Evolutionary conservation across 1,284 basidiomycete species (phyloP).

Genomic region (Cryptococcus sp.): DNA sequence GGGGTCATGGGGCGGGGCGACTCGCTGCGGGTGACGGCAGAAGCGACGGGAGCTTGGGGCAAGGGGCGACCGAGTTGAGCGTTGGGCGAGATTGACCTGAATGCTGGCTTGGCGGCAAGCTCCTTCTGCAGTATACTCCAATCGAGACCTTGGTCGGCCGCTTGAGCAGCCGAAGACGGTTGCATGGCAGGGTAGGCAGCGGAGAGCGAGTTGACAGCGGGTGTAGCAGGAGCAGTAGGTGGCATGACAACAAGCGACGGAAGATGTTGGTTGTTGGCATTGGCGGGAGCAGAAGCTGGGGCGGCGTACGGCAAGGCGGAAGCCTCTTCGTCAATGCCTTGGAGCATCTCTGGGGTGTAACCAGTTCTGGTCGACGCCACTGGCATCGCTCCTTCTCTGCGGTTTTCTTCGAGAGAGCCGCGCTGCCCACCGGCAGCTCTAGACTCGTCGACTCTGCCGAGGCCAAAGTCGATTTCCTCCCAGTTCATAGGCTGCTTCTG

Average conservation of each 20-base stretch:
- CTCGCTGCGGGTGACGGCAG: neutral
- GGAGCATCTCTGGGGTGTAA: slow-evolving; percentile 10
- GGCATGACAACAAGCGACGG: slow-evolving; percentile 36
- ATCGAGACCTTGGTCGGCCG: slow-evolving; percentile 28
- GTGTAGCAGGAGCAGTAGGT: slow-evolving; percentile 36
- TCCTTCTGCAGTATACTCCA: slow-evolving; percentile 41
- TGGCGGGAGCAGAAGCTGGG: slow-evolving; percentile 22
- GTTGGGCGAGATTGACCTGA: slow-evolving; percentile 46
- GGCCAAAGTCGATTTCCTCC: slow-evolving; percentile 54
- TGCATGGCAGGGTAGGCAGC: slow-evolving; percentile 25
- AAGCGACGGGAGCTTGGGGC: neutral
- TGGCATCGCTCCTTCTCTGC: slow-evolving; percentile 21
- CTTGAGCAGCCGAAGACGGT: slow-evolving; percentile 17
- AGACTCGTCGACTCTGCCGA: slow-evolving; percentile 48
- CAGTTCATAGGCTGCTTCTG: slow-evolving; percentile 35
- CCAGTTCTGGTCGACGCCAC: slow-evolving; percentile 24
- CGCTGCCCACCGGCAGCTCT: slow-evolving; percentile 6
- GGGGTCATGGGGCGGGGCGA: slow-evolving; percentile 15
- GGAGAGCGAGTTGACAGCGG: slow-evolving; percentile 21
- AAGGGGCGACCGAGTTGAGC: slow-evolving; percentile 25
- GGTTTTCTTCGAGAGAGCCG: slow-evolving; percentile 3
- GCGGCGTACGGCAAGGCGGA: slow-evolving; percentile 11
- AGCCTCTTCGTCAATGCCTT: slow-evolving; percentile 3
- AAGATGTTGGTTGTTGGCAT: slow-evolving; percentile 24
- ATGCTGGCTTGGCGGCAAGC: slow-evolving; percentile 40